phyloP scores from a whole-genome alignment of 1,139 yeast species.

The Kodamaea sp. region DNA sequence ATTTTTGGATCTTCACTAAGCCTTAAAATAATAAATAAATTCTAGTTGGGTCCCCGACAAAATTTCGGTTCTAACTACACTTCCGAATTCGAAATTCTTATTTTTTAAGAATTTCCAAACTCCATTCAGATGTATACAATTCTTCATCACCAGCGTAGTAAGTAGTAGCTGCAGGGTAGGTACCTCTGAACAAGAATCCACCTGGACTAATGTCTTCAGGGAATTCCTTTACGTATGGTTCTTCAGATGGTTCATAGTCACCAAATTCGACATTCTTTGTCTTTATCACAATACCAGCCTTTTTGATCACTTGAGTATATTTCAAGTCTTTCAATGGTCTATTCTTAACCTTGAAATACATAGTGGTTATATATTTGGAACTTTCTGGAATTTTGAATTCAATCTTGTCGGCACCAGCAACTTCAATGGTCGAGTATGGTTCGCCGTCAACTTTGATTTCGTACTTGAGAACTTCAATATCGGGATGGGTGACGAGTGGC shows the following conservation, averaged over 20 bases:
- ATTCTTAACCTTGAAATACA: conserved; percentile 34
- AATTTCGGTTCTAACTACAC: too few species aligned
- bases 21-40: too few species aligned
- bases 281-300: conserved; percentile 37
- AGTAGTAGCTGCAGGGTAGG: conserved; percentile 31
- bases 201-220: conserved; percentile 40
- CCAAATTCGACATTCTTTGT: conserved; percentile 32
- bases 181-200: conserved; percentile 41
- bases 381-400: conserved; percentile 38
- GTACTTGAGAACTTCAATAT: conserved; percentile 34
- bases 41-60: too few species aligned
- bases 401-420: conserved; percentile 29
- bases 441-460: conserved; percentile 30
- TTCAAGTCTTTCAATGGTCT: conserved; percentile 30
- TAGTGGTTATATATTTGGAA: conserved; percentile 32
- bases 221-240: conserved; percentile 26
- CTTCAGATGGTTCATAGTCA: conserved; percentile 29
- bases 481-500: conserved; percentile 22
- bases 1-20: too few species aligned
- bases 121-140: conserved; percentile 32
- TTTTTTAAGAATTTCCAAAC: conserved; percentile 32
- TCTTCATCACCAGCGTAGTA: conserved; percentile 33
- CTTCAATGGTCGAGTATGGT: conserved; percentile 22
- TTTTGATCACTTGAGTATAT: conserved; percentile 38
- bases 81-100: conserved; percentile 2